Conservation (phyloP, 768 basidiomycete species). For the Chalciporus chontae region DNA sequence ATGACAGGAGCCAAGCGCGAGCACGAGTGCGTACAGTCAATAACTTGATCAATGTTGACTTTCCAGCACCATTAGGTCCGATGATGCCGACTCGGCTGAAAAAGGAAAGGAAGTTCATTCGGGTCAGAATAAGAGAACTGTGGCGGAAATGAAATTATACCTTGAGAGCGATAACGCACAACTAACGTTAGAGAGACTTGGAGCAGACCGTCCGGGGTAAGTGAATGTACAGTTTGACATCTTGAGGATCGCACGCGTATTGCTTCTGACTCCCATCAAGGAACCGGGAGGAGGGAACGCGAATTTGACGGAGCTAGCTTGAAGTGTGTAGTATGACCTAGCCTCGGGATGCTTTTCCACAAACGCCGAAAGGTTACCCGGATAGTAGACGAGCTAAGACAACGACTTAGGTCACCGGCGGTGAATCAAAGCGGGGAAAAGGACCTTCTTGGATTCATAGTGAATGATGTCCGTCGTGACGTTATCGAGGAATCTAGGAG, state of each 20-base stretch:
- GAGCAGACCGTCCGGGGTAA: slow-evolving; percentile 79
- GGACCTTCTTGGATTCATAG: slow-evolving; percentile 90
- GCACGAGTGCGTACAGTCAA: slow-evolving; percentile 57
- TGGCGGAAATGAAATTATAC: slow-evolving; percentile 38
- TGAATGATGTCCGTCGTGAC: slow-evolving; percentile 97
- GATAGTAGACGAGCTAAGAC: slow-evolving; percentile 83
- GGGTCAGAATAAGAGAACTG: slow-evolving; percentile 13
- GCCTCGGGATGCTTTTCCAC: slow-evolving; percentile 90
- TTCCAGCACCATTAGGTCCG: slow-evolving; percentile 94
- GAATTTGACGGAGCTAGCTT: slow-evolving; percentile 92
- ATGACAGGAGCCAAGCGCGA: slow-evolving; percentile 1
- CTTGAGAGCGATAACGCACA: slow-evolving; percentile 93
- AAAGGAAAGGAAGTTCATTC: slow-evolving; percentile 21
- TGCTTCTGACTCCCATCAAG: slow-evolving; percentile 95
- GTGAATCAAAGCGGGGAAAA: slow-evolving; percentile 13
- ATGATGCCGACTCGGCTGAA: slow-evolving; percentile 84
- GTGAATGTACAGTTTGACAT: slow-evolving; percentile 89
- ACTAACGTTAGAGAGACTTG: slow-evolving; percentile 83
- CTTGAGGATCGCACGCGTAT: slow-evolving; percentile 94
- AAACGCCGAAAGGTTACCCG: slow-evolving; percentile 87
- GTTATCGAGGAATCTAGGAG: slow-evolving; percentile 80
- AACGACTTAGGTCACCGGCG: slow-evolving; percentile 13
- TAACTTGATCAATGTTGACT: slow-evolving; percentile 93
- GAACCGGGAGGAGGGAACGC: slow-evolving; percentile 94
- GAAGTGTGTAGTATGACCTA: slow-evolving; percentile 94